Conservation (phyloP, 169 alveolate species). For the Theileria parva region DNA sequence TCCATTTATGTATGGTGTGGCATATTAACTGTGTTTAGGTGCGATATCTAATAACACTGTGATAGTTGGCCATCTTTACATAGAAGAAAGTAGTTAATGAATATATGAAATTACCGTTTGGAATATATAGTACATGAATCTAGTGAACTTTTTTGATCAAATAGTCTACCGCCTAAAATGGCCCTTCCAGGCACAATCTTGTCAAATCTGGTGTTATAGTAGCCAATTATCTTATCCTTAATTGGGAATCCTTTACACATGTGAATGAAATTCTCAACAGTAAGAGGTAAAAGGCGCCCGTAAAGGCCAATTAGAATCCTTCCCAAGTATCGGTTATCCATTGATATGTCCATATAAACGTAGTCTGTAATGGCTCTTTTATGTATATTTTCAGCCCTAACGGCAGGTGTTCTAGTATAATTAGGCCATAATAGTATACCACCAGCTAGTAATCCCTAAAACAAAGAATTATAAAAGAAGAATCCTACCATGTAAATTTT, state of each 20-base stretch:
- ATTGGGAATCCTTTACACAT: slow-evolving; percentile 70
- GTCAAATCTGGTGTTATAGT: slow-evolving; percentile 64
- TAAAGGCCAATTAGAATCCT: slow-evolving; percentile 75
- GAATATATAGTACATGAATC: slow-evolving; percentile 72
- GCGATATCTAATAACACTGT: no score
- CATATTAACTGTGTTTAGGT: not conserved
- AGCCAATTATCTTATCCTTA: slow-evolving; percentile 69
- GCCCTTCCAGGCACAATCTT: slow-evolving; percentile 69
- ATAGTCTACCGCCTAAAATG: slow-evolving; percentile 70
- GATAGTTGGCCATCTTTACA: no score
- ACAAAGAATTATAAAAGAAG: not conserved
- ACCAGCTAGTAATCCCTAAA: slow-evolving; percentile 11
- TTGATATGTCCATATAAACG: slow-evolving; percentile 74
- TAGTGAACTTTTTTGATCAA: slow-evolving; percentile 49
- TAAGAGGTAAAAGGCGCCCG: slow-evolving; percentile 73
- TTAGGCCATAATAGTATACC: slow-evolving; percentile 22
- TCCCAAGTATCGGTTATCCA: slow-evolving; percentile 72
- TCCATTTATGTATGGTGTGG: not conserved
- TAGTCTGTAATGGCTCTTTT: slow-evolving; percentile 70
- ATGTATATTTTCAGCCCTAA: not conserved
- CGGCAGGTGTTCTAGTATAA: not conserved
- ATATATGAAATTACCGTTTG: slow-evolving; percentile 13
- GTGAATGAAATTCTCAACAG: slow-evolving; percentile 75
- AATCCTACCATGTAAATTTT: slow-evolving; percentile 11
- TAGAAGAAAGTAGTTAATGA: not conserved